Evolutionary conservation across 306 rosid species (phyloP).

Genomic region (Acacia acuminata): DNA sequence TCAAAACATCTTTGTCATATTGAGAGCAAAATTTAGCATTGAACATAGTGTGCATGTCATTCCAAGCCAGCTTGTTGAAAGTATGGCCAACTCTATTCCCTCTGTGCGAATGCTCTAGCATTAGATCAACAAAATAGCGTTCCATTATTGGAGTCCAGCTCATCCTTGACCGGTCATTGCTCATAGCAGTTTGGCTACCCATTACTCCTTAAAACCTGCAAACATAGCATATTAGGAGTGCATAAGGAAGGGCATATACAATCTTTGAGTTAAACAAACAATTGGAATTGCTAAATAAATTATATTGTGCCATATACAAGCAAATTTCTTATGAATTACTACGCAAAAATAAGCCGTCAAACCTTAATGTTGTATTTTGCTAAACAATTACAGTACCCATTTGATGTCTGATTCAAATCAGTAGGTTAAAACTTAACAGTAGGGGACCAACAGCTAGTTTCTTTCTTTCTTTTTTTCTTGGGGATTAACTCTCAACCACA

Average conservation of each 20-base stretch:
- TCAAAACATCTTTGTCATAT: slow-evolving; percentile 72
- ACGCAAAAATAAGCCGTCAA: not conserved
- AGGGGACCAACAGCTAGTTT: not conserved
- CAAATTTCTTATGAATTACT: not conserved
- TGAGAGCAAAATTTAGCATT: slow-evolving; percentile 68
- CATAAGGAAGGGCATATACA: not conserved
- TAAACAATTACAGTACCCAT: not conserved
- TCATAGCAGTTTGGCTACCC: slow-evolving; percentile 49
- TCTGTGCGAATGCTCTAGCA: slow-evolving; percentile 73
- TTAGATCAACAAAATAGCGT: slow-evolving; percentile 65
- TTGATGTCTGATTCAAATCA: not conserved
- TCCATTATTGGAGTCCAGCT: slow-evolving; percentile 81
- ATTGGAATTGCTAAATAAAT: too few species aligned
- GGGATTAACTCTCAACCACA: not conserved
- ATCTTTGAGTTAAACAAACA: not conserved
- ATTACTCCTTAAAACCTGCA: slow-evolving; percentile 36
- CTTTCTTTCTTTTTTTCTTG: too few species aligned
- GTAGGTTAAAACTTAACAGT: not conserved
- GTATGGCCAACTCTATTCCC: slow-evolving; percentile 74
- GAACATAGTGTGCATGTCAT: slow-evolving; percentile 65
- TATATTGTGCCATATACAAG: not conserved
- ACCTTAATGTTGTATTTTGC: not conserved
- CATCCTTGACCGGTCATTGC: slow-evolving; percentile 67
- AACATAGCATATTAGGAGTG: not conserved
- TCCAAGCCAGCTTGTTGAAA: slow-evolving; percentile 77